These are phyloP conservation scores for Globisporangium perplexum DNA, from an alignment of 352 stramenopile genomes.

Conservation along the genomic window DNA sequence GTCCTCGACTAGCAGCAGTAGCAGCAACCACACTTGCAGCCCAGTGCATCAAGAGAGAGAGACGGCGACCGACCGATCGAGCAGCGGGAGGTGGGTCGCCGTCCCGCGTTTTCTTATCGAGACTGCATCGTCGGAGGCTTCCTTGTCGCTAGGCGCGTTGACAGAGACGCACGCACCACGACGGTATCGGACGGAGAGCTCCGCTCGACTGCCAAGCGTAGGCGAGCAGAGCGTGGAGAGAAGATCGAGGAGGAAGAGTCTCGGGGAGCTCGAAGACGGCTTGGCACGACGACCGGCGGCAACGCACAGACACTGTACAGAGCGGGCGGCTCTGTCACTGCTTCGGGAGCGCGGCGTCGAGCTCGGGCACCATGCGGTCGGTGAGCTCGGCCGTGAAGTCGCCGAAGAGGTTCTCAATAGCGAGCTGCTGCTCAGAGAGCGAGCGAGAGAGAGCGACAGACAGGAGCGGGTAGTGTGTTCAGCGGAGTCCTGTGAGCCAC, in stretches of 20 bases:
- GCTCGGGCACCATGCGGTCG: conserved; percentile 21
- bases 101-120: too few relatives aligned
- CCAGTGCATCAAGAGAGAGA: neutral
- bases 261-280: neutral
- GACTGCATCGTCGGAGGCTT: too few relatives aligned
- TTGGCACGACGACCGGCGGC: too few relatives aligned
- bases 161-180: too few relatives aligned
- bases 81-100: neutral
- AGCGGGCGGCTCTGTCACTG: conserved; percentile 3
- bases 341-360: conserved; percentile 12
- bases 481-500: too few relatives aligned
- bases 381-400: conserved; percentile 25
- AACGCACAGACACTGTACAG: neutral
- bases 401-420: conserved; percentile 15
- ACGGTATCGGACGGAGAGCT: neutral
- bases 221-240: neutral
- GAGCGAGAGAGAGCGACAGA: conserved; percentile 3
- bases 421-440: conserved; percentile 3
- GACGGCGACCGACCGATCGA: neutral
- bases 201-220: too few relatives aligned
- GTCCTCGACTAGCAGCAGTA: conserved; percentile 46
- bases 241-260: neutral
- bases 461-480: too few relatives aligned
- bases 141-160: too few relatives aligned
- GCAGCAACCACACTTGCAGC: too few relatives aligned